Conservation (phyloP, 1,284 basidiomycete species). For the Apiotrichum montevideense region DNA sequence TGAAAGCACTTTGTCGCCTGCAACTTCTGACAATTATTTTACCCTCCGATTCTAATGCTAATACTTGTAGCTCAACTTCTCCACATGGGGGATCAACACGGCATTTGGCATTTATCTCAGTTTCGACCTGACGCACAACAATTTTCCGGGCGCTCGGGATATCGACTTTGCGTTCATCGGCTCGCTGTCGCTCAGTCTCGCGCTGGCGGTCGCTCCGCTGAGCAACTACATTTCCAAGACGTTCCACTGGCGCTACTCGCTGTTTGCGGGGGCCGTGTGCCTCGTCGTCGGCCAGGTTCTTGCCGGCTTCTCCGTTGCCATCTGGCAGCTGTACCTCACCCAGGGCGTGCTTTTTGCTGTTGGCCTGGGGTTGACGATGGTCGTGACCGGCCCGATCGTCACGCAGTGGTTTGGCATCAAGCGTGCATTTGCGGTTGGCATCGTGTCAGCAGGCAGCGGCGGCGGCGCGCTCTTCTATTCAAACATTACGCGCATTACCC, state of each 20-base stretch:
- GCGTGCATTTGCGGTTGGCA: conserved; percentile 22
- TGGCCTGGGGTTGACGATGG: conserved; percentile 25
- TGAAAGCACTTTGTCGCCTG: too few relatives aligned
- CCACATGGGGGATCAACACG: conserved; percentile 46
- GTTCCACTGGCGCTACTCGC: conserved; percentile 14
- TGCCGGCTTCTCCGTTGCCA: conserved; percentile 25
- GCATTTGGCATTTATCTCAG: conserved; percentile 48
- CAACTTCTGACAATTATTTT: too few relatives aligned
- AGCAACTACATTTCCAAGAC: conserved; percentile 11
- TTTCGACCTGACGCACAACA: conserved; percentile 45
- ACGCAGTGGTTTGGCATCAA: conserved; percentile 18
- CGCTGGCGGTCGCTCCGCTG: conserved; percentile 13
- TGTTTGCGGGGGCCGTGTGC: conserved; percentile 17
- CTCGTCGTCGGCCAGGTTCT: conserved; percentile 31
- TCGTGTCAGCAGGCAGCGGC: conserved; percentile 38
- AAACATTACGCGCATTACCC: conserved; percentile 37
- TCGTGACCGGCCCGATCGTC: conserved; percentile 14
- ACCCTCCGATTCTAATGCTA: too few relatives aligned
- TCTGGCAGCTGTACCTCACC: conserved; percentile 31
- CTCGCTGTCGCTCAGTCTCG: conserved; percentile 12
- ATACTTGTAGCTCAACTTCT: conserved; percentile 14
- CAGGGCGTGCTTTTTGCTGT: conserved; percentile 38
- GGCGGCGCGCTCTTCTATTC: conserved; percentile 41
- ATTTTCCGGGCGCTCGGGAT: conserved; percentile 41
- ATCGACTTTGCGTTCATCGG: conserved; percentile 22